Conservation (phyloP, 441 rosid genomes). For the Erodium chrysanthum region DNA sequence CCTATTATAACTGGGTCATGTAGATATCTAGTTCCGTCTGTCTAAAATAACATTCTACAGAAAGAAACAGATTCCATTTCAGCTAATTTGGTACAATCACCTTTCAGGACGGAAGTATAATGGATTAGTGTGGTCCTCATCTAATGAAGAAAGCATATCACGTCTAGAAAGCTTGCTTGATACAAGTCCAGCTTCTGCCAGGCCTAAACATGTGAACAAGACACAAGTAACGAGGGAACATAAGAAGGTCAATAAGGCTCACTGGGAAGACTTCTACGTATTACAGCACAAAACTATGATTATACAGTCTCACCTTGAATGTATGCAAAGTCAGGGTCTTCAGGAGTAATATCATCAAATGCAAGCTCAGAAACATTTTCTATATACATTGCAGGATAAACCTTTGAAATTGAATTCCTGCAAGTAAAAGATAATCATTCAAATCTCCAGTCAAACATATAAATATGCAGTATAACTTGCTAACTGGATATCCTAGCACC, state of each 20-base stretch:
- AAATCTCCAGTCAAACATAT: conserved; percentile 3
- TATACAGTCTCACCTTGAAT: conserved; percentile 60
- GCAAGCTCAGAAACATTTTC: conserved; percentile 86
- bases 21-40: no score
- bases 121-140: conserved; percentile 30
- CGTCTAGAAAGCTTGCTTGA: conserved; percentile 75
- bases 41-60: no score
- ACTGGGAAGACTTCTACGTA: conserved; percentile 14
- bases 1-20: no score
- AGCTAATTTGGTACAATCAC: conserved; percentile 27
- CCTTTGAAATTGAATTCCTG: conserved; percentile 69
- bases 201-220: conserved; percentile 44
- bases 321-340: conserved; percentile 79
- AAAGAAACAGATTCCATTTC: not conserved
- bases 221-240: conserved; percentile 4
- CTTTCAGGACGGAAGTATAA: conserved; percentile 65
- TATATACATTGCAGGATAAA: conserved; percentile 91
- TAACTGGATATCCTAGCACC: not conserved
- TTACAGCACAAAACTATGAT: conserved; percentile 6
- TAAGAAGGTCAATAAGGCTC: not conserved
- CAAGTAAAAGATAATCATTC: conserved; percentile 21
- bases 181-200: conserved; percentile 96
- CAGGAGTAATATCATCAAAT: conserved; percentile 71
- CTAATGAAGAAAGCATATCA: conserved; percentile 38
- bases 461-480: conserved; percentile 1